phyloP scores from a whole-genome alignment of 192 early-diverging fungal species.

The Chytriomyces confervae region DNA sequence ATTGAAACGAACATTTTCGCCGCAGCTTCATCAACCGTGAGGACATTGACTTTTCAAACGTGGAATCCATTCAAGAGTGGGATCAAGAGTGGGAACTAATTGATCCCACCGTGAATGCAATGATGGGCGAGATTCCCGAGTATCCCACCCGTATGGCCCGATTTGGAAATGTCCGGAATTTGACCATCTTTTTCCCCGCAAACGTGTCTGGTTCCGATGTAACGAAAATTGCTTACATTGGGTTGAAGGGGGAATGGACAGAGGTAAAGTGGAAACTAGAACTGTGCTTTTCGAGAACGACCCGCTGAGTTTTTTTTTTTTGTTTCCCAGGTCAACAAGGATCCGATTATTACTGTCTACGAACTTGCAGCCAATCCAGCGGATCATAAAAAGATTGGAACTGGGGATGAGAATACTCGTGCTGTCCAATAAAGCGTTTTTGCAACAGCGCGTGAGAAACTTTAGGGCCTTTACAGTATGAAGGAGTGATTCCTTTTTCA shows the following conservation, averaged over 20 bases:
- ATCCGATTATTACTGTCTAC: constrained; percentile 63
- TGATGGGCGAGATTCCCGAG: constrained; percentile 45
- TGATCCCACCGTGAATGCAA: constrained; percentile 44
- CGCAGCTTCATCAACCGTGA: constrained; percentile 85
- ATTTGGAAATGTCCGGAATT: constrained; percentile 76
- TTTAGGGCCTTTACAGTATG: too few relatives aligned
- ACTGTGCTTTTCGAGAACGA: background rate
- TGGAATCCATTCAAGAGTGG: constrained; percentile 62
- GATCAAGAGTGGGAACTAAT: constrained; percentile 87
- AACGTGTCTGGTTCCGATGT: constrained; percentile 77
- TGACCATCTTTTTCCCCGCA: constrained; percentile 81
- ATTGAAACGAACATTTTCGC: background rate
- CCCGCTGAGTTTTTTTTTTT: background rate
- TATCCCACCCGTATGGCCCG: constrained; percentile 68
- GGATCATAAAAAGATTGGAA: constrained; percentile 48
- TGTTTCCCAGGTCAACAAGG: constrained; percentile 39
- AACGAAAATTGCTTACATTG: constrained; percentile 79
- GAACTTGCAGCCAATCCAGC: constrained; percentile 61
- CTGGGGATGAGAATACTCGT: background rate
- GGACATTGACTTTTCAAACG: constrained; percentile 88
- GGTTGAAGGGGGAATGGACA: constrained; percentile 91
- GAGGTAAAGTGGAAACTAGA: constrained; percentile 46
- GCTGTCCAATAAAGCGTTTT: constrained; percentile 8
- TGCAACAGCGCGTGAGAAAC: too few relatives aligned
- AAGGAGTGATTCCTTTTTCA: too few relatives aligned